Conservation (phyloP, 192 early-diverging fungal species). For the Umbelopsis isabellina region DNA sequence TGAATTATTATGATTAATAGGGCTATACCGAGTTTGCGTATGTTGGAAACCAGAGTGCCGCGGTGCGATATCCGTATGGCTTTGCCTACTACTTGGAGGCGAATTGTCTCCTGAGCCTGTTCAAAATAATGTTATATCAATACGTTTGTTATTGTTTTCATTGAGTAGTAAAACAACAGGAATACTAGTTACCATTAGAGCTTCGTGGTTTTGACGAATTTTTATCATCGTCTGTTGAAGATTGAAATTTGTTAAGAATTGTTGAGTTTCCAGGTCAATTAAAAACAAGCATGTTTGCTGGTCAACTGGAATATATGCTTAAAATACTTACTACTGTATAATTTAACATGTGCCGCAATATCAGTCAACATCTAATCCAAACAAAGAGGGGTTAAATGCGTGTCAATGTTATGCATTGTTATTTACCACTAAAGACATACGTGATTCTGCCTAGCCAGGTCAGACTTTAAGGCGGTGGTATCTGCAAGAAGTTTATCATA, state of each 20-base stretch:
- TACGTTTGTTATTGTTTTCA: too few relatives aligned
- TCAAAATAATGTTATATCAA: too few relatives aligned
- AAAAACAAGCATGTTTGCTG: background rate
- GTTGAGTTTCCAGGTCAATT: background rate
- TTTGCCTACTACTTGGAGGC: conserved; percentile 4
- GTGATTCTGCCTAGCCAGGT: conserved; percentile 15
- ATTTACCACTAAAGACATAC: background rate
- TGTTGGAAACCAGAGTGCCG: background rate
- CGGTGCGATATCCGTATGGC: background rate
- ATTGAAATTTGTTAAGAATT: too few relatives aligned
- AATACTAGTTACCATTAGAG: background rate
- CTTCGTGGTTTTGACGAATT: background rate
- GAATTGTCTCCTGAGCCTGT: too few relatives aligned
- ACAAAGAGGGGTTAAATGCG: background rate
- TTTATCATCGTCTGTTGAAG: background rate
- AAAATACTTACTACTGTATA: conserved; percentile 3
- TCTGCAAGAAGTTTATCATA: conserved; percentile 19
- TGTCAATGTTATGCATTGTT: background rate
- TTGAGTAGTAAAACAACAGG: background rate
- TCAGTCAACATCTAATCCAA: background rate
- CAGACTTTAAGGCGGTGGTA: background rate
- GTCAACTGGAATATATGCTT: background rate
- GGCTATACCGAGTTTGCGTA: background rate
- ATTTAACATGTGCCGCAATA: conserved; percentile 8
- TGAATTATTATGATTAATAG: background rate